phyloP scores from a whole-genome alignment of 495 filamentous ascomycete species.

The Thozetella sp. region DNA sequence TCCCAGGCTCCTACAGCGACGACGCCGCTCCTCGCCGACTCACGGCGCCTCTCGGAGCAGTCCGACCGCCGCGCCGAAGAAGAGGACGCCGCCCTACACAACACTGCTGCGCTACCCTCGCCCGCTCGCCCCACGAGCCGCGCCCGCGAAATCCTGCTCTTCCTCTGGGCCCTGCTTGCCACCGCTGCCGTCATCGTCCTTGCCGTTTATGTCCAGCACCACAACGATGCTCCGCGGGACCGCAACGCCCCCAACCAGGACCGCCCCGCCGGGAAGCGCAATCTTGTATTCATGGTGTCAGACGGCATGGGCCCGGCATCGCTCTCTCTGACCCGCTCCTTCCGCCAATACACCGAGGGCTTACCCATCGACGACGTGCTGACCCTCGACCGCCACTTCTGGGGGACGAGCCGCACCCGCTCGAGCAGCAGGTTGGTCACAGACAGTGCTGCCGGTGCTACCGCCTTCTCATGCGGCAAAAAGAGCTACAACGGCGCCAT shows the following conservation, averaged over 20 bases:
- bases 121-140: slow-evolving; percentile 9
- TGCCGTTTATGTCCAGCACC: slow-evolving; percentile 73
- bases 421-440: slow-evolving; percentile 83
- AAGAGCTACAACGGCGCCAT: slow-evolving; percentile 99
- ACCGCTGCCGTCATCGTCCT: slow-evolving; percentile 77
- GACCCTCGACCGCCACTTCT: slow-evolving; percentile 80
- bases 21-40: slow-evolving; percentile 29
- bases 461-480: slow-evolving; percentile 86
- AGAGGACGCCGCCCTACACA: slow-evolving; percentile 28
- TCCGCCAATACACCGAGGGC: slow-evolving; percentile 68
- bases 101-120: slow-evolving; percentile 1
- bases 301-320: slow-evolving; percentile 98
- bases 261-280: slow-evolving; percentile 69
- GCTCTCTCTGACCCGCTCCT: slow-evolving; percentile 80
- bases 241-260: slow-evolving; percentile 10
- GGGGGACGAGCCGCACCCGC: slow-evolving; percentile 86
- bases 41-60: slow-evolving; percentile 15
- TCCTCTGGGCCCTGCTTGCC: slow-evolving; percentile 87
- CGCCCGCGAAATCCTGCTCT: slow-evolving; percentile 65
- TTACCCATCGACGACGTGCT: slow-evolving; percentile 72
- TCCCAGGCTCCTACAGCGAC: not conserved
- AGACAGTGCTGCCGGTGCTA: slow-evolving; percentile 93
- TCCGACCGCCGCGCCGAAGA: slow-evolving; percentile 25
- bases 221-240: slow-evolving; percentile 38
- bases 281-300: slow-evolving; percentile 97